These are phyloP conservation scores for Tympanopsis confertula DNA, from an alignment of 2,329 filamentous ascomycete species.

Conservation along the genomic window DNA sequence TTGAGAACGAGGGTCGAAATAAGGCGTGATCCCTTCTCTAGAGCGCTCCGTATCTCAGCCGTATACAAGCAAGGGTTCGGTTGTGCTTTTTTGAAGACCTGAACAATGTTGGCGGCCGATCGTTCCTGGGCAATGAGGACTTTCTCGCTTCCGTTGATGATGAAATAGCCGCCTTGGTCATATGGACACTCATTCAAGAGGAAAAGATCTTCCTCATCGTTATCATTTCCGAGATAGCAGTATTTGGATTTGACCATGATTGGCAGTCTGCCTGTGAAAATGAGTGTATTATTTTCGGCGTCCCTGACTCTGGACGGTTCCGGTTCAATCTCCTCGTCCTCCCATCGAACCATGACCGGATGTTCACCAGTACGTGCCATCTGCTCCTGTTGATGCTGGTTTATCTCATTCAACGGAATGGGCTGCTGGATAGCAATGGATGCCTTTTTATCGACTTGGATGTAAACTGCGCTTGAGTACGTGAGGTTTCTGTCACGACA, in stretches of 20 bases:
- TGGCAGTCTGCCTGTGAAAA: slow-evolving; percentile 73
- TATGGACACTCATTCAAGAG: slow-evolving; percentile 93
- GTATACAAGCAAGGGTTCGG: slow-evolving; percentile 87
- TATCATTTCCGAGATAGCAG: slow-evolving; percentile 67
- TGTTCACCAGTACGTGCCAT: slow-evolving; percentile 37
- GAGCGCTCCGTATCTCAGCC: slow-evolving; percentile 88
- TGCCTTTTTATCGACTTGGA: slow-evolving; percentile 76
- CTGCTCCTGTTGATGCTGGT: slow-evolving; percentile 55
- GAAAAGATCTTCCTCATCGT: slow-evolving; percentile 78
- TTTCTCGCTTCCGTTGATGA: slow-evolving; percentile 98
- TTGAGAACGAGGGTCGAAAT: slow-evolving; percentile 90
- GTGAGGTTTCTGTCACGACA: slow-evolving; percentile 91
- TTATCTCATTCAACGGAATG: slow-evolving; percentile 64
- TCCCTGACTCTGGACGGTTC: slow-evolving; percentile 31
- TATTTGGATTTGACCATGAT: slow-evolving; percentile 98
- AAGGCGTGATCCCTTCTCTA: slow-evolving; percentile 88
- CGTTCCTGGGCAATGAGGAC: slow-evolving; percentile 95
- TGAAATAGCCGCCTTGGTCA: slow-evolving; percentile 96
- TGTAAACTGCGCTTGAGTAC: slow-evolving; percentile 83
- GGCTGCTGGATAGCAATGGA: slow-evolving; percentile 33
- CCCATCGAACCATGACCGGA: slow-evolving; percentile 27
- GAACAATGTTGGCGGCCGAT: slow-evolving; percentile 94
- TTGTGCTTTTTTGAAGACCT: slow-evolving; percentile 94
- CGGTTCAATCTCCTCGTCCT: slow-evolving; percentile 32
- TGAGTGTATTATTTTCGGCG: slow-evolving; percentile 67